phyloP scores from a whole-genome alignment of 225 moss, liverwort and hornwort species.

The Rhytidiadelphus loreus region DNA sequence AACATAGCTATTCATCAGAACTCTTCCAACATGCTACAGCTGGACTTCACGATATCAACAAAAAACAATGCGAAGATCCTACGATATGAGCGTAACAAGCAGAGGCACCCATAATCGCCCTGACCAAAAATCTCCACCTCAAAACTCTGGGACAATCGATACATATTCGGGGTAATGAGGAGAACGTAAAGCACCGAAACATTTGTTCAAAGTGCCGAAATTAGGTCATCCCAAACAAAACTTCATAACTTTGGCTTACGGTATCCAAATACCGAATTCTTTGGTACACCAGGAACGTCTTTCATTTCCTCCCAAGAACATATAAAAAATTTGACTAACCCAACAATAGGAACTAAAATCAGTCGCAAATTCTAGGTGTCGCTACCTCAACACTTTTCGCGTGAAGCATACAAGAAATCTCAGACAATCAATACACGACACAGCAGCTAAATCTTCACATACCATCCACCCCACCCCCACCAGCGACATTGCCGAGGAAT shows the following conservation, averaged over 20 bases:
- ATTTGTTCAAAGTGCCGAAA: background rate
- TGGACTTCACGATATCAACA: background rate
- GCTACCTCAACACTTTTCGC: background rate
- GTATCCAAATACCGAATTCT: background rate
- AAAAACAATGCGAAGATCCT: background rate
- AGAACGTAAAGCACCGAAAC: background rate
- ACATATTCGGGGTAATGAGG: background rate
- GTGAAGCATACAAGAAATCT: background rate
- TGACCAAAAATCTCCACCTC: background rate
- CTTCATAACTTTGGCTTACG: background rate
- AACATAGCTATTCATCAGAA: background rate
- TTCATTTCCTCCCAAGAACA: background rate
- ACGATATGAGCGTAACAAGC: background rate
- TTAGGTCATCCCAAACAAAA: background rate
- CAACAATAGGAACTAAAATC: background rate
- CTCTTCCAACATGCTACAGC: background rate
- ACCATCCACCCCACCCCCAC: conserved; percentile 52
- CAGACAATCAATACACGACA: background rate
- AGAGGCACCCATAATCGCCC: background rate
- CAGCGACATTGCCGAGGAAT: conserved; percentile 16
- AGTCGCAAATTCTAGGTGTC: background rate
- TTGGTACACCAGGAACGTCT: background rate
- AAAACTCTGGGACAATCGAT: background rate
- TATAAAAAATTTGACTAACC: too few relatives aligned
- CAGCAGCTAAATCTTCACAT: background rate